Evolutionary conservation across 345 rosid species (phyloP).

Genomic region (Stellera chamaejasme): DNA sequence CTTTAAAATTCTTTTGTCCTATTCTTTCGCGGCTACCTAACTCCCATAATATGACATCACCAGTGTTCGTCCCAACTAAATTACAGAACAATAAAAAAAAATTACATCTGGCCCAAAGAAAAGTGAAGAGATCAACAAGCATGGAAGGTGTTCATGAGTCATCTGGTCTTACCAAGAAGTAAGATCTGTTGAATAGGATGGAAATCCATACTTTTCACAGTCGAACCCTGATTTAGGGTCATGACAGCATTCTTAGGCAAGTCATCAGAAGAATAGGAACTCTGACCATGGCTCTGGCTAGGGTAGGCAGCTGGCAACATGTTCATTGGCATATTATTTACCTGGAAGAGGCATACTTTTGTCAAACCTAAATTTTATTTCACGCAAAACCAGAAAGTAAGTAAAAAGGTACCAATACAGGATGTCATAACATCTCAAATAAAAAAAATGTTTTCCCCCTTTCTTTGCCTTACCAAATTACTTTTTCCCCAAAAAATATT

Average conservation of each 20-base stretch:
- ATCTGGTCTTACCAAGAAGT: conserved; percentile 56
- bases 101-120: background rate
- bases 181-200: conserved; percentile 72
- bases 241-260: conserved; percentile 61
- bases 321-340: conserved; percentile 59
- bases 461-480: too few species aligned
- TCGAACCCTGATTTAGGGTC: conserved; percentile 60
- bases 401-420: conserved; percentile 1
- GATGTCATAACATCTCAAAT: background rate
- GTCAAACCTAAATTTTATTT: background rate
- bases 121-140: conserved; percentile 7
- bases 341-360: conserved; percentile 30
- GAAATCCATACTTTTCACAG: conserved; percentile 87
- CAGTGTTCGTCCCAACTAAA: conserved; percentile 78
- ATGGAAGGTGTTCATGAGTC: conserved; percentile 6
- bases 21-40: conserved; percentile 58
- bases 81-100: conserved; percentile 11
- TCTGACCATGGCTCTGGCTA: conserved; percentile 66
- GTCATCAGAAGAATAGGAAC: conserved; percentile 64
- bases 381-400: conserved; percentile 7
- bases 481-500: too few species aligned
- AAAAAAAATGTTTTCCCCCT: too few species aligned
- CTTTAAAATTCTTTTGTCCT: conserved; percentile 48
- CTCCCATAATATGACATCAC: conserved; percentile 71
- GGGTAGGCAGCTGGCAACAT: conserved; percentile 56